These are phyloP conservation scores for Zelopaecilomyces penicillatus DNA, from an alignment of 2,329 filamentous ascomycete genomes.

Conservation along the genomic window DNA sequence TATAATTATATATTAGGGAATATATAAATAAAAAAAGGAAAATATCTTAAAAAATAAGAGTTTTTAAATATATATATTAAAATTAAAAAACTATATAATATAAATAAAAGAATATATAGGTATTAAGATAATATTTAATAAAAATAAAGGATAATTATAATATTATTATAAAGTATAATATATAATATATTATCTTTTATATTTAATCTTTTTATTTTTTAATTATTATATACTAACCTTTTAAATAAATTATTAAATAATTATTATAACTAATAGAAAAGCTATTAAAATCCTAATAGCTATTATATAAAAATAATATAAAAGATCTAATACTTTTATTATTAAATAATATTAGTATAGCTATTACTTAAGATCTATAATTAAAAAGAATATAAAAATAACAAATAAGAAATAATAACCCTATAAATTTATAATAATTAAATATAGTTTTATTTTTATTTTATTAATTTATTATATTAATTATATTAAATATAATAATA, in stretches of 20 bases:
- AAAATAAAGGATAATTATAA: background rate
- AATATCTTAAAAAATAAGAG: too few species aligned
- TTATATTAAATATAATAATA: background rate
- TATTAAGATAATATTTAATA: background rate
- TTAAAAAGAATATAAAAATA: background rate
- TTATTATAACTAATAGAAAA: background rate
- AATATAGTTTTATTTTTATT: too few species aligned
- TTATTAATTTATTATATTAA: background rate
- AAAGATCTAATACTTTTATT: background rate
- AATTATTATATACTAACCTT: background rate
- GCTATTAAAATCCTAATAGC: background rate
- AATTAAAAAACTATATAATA: background rate
- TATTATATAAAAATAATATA: background rate
- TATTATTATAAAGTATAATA: background rate
- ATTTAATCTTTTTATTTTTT: too few species aligned
- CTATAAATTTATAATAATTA: too few species aligned
- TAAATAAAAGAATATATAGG: background rate
- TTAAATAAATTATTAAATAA: background rate
- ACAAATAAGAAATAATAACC: too few species aligned
- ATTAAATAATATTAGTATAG: background rate
- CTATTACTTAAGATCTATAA: background rate
- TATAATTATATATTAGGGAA: too few species aligned
- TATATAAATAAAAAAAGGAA: too few species aligned
- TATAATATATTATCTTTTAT: background rate
- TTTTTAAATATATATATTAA: background rate